Base-by-base conservation (phyloP, 768 basidiomycete genomes). In the Kwoniella newhampshirensis region DNA sequence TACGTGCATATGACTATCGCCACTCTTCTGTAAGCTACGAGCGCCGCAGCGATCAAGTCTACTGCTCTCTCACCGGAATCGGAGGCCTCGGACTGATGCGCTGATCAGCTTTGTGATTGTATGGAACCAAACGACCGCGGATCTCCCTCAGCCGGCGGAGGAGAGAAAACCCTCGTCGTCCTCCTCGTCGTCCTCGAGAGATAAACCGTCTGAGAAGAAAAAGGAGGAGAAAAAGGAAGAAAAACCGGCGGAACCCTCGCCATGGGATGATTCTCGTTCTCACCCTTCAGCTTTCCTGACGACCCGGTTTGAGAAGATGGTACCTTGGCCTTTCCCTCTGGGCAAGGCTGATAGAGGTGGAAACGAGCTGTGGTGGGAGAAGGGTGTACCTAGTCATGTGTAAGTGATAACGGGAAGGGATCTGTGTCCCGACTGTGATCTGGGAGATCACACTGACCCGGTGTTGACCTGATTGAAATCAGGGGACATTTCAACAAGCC, bases 331-430 rank as follows among this genome's bases (percentile, higher is more conserved):
- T 2, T 73, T 70, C 42, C 71, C 71, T 1, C 57, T 73, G 59
- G 71, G 71, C 4, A 36, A 25, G 17, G 71, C 71, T 5, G 60
- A 15, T 23, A 36, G 40, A 23, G 40, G 17, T 4, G 64, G 66
- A 2, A 59, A 44, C 15, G 68, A 70, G 49, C 39, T 73, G 27
- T 73, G 71, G 71, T 73, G 71, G 71, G 71, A 73, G 57, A 73
- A 69, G 39, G 71, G 71, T 8, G 58, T 57, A 60, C 71, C 71
- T 15, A 32, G 25, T 48, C 68, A 73, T 62, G 68, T 73, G 71
- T 73, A 49, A 51, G 68, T 64, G 36, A 37, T 37, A 37, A 11
- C 36, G 11, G 36, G n/a, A 37, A 37, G n/a, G 36, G n/a, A n/a
- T n/a, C n/a, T n/a, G n/a, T n/a, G n/a, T n/a, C n/a, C n/a, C n/a